Base-by-base conservation (phyloP, 495 filamentous ascomycete species). In the Hypoxylon lenormandii region DNA sequence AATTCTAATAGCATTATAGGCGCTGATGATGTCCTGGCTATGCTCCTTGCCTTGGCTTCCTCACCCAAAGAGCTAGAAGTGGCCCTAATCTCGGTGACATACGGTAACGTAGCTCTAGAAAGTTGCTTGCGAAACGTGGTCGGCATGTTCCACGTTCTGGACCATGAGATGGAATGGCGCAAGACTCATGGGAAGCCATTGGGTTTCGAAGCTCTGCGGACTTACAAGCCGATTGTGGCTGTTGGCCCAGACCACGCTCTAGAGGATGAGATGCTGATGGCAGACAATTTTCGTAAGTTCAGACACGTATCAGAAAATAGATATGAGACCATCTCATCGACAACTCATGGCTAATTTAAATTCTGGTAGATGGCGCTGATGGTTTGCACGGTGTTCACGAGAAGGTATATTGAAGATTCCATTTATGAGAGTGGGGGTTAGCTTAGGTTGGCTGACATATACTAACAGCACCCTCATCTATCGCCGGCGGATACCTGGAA, bases 71-170 rank as follows among this genome's bases (percentile, higher is more conserved):
- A 97, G 65, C 82, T 98, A 15, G 92, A 98, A 73, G 82, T 98
- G 21, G 77, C 91, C n/a, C 81, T 99, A 62, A 88, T 99, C 36
- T 96, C 94, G 0, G 84, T 97, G 43, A 96, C 92, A 0, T 97
- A 93, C 76, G 95, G 95, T 26, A 99, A 99, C 71, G 89, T 97
- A 36, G 87, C 92, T 66, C 87, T 97, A 16, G 85, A 92, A 63
- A 91, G 86, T 90, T 97, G 93, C 75, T 84, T 97, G 42, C 88
- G 90, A 15, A 99, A 99, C 81, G 89, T 91, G 48, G 86, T 98
- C 55, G 90, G 92, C 21, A 84, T 97, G 77, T 98, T 98, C 80
- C 90, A 97, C 72, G 89, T 94, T 66, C 86, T 99, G 66, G 93
- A 97, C 66, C 90, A 91, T 60, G 95, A 99, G 79, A 87, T 90